A percentile compares a stretch with the other conserved stretches of the same genome.
Conservation (phyloP, 2,329 filamentous ascomycete species). For the Paracamarosporium sp. region DNA sequence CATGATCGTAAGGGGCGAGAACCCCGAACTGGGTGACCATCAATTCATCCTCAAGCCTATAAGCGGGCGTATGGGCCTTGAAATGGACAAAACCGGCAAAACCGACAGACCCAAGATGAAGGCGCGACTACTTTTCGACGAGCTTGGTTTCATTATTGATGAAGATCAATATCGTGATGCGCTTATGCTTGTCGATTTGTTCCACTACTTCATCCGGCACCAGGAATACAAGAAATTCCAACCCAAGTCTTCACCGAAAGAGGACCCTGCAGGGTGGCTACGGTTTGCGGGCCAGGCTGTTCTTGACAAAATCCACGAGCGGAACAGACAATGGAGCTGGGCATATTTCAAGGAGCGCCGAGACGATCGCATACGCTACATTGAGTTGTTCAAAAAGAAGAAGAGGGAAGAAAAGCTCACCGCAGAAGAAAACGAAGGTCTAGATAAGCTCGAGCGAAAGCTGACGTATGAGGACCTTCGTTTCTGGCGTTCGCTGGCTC, state of each 20-base stretch:
- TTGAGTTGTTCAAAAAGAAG: conserved; percentile 94
- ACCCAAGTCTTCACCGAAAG: conserved; percentile 83
- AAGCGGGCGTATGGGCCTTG: conserved; percentile 91
- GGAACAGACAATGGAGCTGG: conserved; percentile 94
- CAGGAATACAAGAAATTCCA: conserved; percentile 96
- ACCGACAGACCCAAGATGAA: conserved; percentile 83
- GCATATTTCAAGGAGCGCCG: conserved; percentile 91
- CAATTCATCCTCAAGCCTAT: conserved; percentile 98
- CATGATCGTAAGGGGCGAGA: conserved; percentile 78
- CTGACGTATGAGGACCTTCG: conserved; percentile 92
- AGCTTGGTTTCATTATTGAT: conserved; percentile 96
- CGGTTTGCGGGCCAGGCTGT: conserved; percentile 90
- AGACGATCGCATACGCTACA: conserved; percentile 88
- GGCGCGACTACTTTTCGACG: conserved; percentile 89
- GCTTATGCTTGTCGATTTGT: conserved; percentile 96
- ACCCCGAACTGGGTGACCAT: conserved; percentile 64
- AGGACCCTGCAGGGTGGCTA: conserved; percentile 92
- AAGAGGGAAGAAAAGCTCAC: conserved; percentile 73
- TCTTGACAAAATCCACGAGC: conserved; percentile 91
- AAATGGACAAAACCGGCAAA: conserved; percentile 91
- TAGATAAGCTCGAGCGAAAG: conserved; percentile 83
- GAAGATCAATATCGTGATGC: conserved; percentile 97
- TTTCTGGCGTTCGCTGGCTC: conserved; percentile 94
- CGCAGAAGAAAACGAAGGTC: conserved; percentile 72
- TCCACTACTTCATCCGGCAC: conserved; percentile 97